phyloP scores from a whole-genome alignment of 306 rosid species.

The Castanea mollissima region DNA sequence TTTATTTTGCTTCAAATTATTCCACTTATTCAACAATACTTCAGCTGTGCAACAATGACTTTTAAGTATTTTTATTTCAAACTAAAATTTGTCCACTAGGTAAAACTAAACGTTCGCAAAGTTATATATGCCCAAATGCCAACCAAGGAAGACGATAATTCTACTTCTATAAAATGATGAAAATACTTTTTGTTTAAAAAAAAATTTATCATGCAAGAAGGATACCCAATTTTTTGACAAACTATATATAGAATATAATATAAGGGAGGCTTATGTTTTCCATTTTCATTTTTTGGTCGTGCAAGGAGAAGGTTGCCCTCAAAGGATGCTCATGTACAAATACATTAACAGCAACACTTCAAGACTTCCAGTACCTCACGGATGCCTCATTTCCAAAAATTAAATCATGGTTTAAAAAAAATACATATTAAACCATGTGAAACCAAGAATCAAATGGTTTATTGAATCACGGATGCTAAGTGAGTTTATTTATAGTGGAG shows the following conservation, averaged over 20 bases:
- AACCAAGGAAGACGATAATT: neutral
- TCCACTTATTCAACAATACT: neutral
- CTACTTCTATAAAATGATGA: neutral
- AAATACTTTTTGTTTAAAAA: neutral
- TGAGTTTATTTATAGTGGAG: too few relatives aligned
- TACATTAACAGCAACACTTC: too few relatives aligned
- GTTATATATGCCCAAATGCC: neutral
- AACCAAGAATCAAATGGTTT: too few relatives aligned
- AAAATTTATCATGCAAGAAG: neutral
- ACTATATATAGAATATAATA: neutral
- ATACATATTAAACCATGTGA: too few relatives aligned
- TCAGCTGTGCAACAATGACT: neutral
- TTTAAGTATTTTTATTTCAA: neutral
- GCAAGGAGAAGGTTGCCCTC: too few relatives aligned
- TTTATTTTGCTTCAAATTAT: neutral
- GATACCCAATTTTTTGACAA: too few relatives aligned
- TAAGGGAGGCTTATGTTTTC: neutral
- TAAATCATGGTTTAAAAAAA: too few relatives aligned
- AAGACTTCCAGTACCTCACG: too few relatives aligned
- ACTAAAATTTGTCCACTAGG: neutral
- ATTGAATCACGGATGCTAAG: too few relatives aligned
- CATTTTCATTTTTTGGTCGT: too few relatives aligned
- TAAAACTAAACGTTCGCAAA: neutral
- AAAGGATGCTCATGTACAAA: too few relatives aligned
- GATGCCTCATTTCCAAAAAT: too few relatives aligned